These are phyloP conservation scores for Fraxinus baroniana DNA, from an alignment of 305 asterid species.

Conservation along the genomic window DNA sequence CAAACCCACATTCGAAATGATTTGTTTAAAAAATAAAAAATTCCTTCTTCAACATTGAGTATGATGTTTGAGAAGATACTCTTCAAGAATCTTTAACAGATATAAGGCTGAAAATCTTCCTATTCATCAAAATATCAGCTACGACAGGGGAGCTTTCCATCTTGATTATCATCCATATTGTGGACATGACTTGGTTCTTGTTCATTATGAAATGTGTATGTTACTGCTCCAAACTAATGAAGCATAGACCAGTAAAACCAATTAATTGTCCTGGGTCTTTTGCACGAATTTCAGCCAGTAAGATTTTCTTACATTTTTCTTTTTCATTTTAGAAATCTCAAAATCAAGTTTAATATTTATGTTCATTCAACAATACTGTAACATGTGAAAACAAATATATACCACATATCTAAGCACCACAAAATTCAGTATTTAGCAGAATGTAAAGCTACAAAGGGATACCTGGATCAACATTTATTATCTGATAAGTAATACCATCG, in stretches of 20 bases:
- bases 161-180: neutral
- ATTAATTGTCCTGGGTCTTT: neutral
- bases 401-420: neutral
- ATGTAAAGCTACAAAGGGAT: slow-evolving; percentile 14
- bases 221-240: neutral
- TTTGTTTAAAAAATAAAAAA: neutral
- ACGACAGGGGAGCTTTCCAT: neutral
- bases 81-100: neutral
- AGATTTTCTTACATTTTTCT: neutral
- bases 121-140: neutral
- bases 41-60: neutral
- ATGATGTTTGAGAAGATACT: neutral
- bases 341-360: neutral
- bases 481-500: slow-evolving; percentile 59
- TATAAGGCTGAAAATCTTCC: slow-evolving; percentile 9
- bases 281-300: slow-evolving; percentile 4
- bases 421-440: neutral
- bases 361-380: neutral
- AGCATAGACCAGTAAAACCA: neutral
- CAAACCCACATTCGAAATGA: neutral
- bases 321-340: neutral
- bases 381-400: slow-evolving; percentile 2
- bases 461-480: slow-evolving; percentile 84
- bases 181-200: neutral
- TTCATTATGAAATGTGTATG: slow-evolving; percentile 3